Base-by-base conservation (phyloP, 2,329 filamentous ascomycete genomes). In the Phyllosticta ampelicida region DNA sequence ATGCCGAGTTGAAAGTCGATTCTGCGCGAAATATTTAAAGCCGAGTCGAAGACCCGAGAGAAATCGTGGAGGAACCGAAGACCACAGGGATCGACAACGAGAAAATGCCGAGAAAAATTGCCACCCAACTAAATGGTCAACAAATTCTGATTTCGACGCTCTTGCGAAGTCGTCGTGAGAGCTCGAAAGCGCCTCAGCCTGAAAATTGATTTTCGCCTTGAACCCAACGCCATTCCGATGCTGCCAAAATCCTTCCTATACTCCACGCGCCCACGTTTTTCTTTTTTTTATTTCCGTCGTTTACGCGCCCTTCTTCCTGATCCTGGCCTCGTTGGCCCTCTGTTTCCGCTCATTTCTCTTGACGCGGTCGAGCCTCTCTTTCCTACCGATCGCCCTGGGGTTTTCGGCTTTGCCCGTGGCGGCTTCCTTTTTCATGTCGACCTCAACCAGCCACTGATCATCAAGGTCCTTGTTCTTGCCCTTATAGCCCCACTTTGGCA, bases 401-500 rank as follows among this genome's bases (percentile, higher is more conserved):
- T 75, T 72, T 6, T 82, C 84, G 63, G 85, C 80, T 73, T 86
- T 82, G 62, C 74, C 75, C 48, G 76, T 79, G 74, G 89, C 86
- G 69, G 83, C 84, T 71, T 86, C 83, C 65, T 75, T 75, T 71
- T 78, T 77, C 63, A 86, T 83, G 69, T 96, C 87, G 56, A 99
- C 86, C 81, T 97, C 94, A 60, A 96, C 89, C 65, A 96, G 77
- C 88, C 91, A 95, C 68, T 95, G 86, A 63, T 84, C 79, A 73
- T 95, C 86, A 19, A 83, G 86, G 61, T 85, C 84, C 78, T 94
- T 92, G 73, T 94, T 94, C 72, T 88, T 85, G 61, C 87, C 91
- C 77, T 92, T 87, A 77, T 94, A 96, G 0, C 94, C 94, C 90
- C 92, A 99, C 74, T 90, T 91, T 62, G 89, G 86, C 70, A 90